These are phyloP conservation scores for Albizia julibrissin DNA, from an alignment of 306 rosid genomes.

Conservation along the genomic window DNA sequence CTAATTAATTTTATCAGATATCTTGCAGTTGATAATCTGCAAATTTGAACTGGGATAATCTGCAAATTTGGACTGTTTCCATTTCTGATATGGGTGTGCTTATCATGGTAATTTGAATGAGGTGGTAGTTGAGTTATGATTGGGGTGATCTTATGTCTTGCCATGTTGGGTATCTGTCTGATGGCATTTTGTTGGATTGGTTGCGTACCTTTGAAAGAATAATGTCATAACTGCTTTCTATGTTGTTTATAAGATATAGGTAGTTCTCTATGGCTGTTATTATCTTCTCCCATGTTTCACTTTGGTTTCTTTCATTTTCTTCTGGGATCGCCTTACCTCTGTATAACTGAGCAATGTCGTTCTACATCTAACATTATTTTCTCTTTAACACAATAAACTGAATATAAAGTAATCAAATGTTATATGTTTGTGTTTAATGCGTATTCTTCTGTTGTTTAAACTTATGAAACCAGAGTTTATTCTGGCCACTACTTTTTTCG, in stretches of 20 bases:
- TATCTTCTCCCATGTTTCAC: constrained; percentile 1
- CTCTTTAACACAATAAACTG: neutral
- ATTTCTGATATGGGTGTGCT: neutral
- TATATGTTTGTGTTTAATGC: neutral
- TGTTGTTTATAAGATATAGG: neutral
- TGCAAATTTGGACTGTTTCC: neutral
- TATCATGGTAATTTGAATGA: neutral
- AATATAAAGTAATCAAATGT: neutral
- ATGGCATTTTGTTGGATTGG: neutral
- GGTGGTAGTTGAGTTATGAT: neutral
- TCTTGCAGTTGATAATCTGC: neutral
- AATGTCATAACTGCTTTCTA: neutral
- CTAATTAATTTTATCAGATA: constrained; percentile 8
- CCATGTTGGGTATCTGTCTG: neutral
- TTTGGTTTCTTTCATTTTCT: constrained; percentile 6
- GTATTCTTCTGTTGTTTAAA: neutral
- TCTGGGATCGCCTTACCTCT: neutral
- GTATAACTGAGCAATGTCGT: neutral
- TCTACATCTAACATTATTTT: neutral
- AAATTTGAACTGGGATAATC: neutral
- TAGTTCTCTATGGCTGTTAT: neutral
- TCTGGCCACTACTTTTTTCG: neutral
- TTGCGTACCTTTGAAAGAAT: neutral
- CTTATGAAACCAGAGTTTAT: neutral
- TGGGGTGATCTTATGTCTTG: neutral